These are phyloP conservation scores for Dictyostelium citrinum DNA, from an alignment of 78 protist genomes.

Conservation along the genomic window DNA sequence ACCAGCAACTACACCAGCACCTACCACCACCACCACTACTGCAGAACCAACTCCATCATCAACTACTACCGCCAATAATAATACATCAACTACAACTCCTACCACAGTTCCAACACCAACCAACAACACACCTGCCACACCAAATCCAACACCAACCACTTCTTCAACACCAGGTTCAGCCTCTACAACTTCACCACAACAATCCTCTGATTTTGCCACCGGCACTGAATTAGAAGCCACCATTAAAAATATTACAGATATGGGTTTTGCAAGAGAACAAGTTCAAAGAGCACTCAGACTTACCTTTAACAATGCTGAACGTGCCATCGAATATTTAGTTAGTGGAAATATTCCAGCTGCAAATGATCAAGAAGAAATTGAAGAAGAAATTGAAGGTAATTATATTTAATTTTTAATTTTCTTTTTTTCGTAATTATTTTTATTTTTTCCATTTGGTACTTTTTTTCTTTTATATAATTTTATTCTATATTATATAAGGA, in stretches of 20 bases:
- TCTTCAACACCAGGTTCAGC: slow-evolving; percentile 48
- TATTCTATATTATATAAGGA: background rate
- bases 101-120: slow-evolving; percentile 65
- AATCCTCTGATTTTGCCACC: slow-evolving; percentile 18
- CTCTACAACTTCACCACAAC: slow-evolving; percentile 42
- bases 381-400: slow-evolving; percentile 14
- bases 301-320: slow-evolving; percentile 91
- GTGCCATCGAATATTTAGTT: slow-evolving; percentile 91
- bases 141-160: slow-evolving; percentile 59
- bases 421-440: background rate
- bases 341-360: slow-evolving; percentile 42
- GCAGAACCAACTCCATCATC: slow-evolving; percentile 34
- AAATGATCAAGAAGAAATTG: background rate
- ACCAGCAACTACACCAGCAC: slow-evolving; percentile 22
- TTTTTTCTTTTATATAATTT: background rate
- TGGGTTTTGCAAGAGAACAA: slow-evolving; percentile 87
- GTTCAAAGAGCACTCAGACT: slow-evolving; percentile 83
- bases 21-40: slow-evolving; percentile 3
- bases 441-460: background rate
- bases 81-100: slow-evolving; percentile 52
- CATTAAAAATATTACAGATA: slow-evolving; percentile 51
- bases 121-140: slow-evolving; percentile 50
- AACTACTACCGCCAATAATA: background rate
- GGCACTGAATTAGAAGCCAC: slow-evolving; percentile 67
- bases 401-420: background rate